Evolutionary conservation across 257 asterid genomes (phyloP).

Genomic region (Plantago major): DNA sequence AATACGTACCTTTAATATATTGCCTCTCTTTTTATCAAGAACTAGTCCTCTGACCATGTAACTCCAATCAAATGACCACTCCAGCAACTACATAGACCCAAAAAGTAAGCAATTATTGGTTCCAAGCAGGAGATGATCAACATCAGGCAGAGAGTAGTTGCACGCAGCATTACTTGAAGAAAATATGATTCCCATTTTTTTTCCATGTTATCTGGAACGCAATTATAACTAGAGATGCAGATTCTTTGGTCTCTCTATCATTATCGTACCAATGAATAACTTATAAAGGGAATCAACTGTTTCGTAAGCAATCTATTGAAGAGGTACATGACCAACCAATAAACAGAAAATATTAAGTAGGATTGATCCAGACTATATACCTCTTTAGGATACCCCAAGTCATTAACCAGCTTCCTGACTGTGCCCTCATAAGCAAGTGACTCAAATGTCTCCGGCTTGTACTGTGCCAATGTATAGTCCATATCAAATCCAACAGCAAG

Average conservation of each 20-base stretch:
- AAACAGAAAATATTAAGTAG: neutral
- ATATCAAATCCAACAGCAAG: slow-evolving; percentile 97
- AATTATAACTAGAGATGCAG: slow-evolving; percentile 8
- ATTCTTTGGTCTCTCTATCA: slow-evolving; percentile 5
- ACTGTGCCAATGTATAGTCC: slow-evolving; percentile 96
- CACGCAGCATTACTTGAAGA: neutral
- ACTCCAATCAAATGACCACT: slow-evolving; percentile 83
- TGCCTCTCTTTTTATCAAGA: slow-evolving; percentile 92
- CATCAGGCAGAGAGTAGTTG: slow-evolving; percentile 11
- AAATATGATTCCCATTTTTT: neutral
- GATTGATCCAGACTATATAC: slow-evolving; percentile 28
- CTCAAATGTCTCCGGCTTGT: slow-evolving; percentile 94
- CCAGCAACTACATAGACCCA: slow-evolving; percentile 57
- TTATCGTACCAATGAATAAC: slow-evolving; percentile 4
- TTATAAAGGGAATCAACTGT: slow-evolving; percentile 16
- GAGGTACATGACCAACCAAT: slow-evolving; percentile 2
- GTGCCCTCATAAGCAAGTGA: slow-evolving; percentile 91
- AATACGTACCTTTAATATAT: slow-evolving; percentile 83
- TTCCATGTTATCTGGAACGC: neutral
- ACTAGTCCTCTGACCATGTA: slow-evolving; percentile 99
- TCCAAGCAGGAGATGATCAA: slow-evolving; percentile 12
- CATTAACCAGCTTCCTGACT: slow-evolving; percentile 75
- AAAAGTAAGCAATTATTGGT: slow-evolving; percentile 19
- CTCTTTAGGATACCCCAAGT: slow-evolving; percentile 87
- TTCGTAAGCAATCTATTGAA: slow-evolving; percentile 13